Percentiles rank a stretch among this genome's conserved stretches.
These are phyloP conservation scores for Candida ulmi DNA, from an alignment of 805 yeast genomes.

Conservation along the genomic window DNA sequence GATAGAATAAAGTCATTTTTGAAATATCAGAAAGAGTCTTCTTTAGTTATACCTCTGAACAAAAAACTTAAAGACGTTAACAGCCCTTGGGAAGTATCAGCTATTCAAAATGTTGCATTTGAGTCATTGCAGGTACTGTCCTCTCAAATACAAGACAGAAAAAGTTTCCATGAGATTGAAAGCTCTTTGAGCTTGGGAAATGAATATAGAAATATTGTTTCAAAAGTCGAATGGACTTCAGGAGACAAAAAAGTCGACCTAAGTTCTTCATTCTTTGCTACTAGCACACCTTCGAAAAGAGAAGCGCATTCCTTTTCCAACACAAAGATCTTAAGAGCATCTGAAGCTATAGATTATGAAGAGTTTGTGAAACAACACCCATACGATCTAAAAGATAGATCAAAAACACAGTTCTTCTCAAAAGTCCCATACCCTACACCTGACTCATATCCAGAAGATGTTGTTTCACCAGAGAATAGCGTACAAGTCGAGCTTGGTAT, in stretches of 20 bases:
- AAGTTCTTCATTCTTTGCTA: slow-evolving; percentile 4
- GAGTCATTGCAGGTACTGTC: slow-evolving; percentile 40
- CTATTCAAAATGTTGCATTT: slow-evolving; percentile 33
- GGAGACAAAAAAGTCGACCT: slow-evolving; percentile 6
- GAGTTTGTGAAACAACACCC: not conserved
- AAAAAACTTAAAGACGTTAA: slow-evolving; percentile 16
- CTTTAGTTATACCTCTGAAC: slow-evolving; percentile 53
- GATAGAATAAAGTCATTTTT: slow-evolving; percentile 42
- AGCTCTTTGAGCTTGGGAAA: slow-evolving; percentile 36
- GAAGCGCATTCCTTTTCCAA: slow-evolving; percentile 23
- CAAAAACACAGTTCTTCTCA: slow-evolving; percentile 5
- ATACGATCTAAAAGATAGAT: slow-evolving; percentile 2
- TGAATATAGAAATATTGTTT: slow-evolving; percentile 40
- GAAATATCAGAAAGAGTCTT: slow-evolving; percentile 40
- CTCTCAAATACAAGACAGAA: slow-evolving; percentile 28
- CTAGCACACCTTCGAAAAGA: not conserved
- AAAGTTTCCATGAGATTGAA: slow-evolving; percentile 39
- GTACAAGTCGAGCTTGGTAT: slow-evolving; percentile 16
- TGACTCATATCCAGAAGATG: slow-evolving; percentile 29
- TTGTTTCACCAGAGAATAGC: slow-evolving; percentile 11
- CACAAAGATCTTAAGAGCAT: slow-evolving; percentile 20
- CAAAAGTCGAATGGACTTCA: slow-evolving; percentile 24
- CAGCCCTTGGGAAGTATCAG: slow-evolving; percentile 37
- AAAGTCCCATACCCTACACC: slow-evolving; percentile 15
- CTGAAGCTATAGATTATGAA: slow-evolving; percentile 1